These are phyloP conservation scores for Lotmaria passim DNA, from an alignment of 208 protist genomes.

Conservation along the genomic window DNA sequence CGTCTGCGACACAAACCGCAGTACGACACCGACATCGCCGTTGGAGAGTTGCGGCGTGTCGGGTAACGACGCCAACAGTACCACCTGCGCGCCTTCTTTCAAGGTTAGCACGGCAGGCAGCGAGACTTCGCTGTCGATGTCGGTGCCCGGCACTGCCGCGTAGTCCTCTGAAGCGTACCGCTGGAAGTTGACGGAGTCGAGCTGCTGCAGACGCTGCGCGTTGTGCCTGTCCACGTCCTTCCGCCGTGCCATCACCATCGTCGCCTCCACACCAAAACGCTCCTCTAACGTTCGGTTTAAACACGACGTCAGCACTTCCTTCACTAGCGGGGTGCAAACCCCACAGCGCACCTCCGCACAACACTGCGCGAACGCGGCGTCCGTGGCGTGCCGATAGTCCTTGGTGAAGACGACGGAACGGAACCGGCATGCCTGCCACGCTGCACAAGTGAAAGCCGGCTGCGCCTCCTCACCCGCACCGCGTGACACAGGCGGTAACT, in stretches of 20 bases:
- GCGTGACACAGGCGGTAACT: constrained; percentile 68
- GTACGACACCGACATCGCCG: constrained; percentile 39
- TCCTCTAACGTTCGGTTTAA: constrained; percentile 37
- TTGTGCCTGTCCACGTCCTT: constrained; percentile 66
- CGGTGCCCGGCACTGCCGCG: constrained; percentile 51
- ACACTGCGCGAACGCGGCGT: constrained; percentile 47
- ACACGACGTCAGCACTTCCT: constrained; percentile 42
- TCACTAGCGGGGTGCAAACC: constrained; percentile 58
- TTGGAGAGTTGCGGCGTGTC: constrained; percentile 45
- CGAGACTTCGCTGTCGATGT: constrained; percentile 66
- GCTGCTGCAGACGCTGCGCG: constrained; percentile 40
- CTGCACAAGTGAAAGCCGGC: constrained; percentile 54
- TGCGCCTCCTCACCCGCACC: constrained; percentile 48
- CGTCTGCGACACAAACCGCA: constrained; percentile 29
- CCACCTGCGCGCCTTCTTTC: constrained; percentile 75
- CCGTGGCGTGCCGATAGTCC: constrained; percentile 45
- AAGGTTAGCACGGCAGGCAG: constrained; percentile 57
- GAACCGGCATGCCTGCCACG: constrained; percentile 54
- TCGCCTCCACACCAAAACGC: constrained; percentile 54
- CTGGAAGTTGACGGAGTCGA: constrained; percentile 49
- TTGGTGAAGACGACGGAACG: constrained; percentile 43
- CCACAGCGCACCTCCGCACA: constrained; percentile 64
- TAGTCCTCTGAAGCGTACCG: constrained; percentile 83
- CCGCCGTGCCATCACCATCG: constrained; percentile 49
- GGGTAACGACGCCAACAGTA: constrained; percentile 61